Base-by-base conservation (phyloP, 495 filamentous ascomycete genomes). In the Penicillium crystallinum region DNA sequence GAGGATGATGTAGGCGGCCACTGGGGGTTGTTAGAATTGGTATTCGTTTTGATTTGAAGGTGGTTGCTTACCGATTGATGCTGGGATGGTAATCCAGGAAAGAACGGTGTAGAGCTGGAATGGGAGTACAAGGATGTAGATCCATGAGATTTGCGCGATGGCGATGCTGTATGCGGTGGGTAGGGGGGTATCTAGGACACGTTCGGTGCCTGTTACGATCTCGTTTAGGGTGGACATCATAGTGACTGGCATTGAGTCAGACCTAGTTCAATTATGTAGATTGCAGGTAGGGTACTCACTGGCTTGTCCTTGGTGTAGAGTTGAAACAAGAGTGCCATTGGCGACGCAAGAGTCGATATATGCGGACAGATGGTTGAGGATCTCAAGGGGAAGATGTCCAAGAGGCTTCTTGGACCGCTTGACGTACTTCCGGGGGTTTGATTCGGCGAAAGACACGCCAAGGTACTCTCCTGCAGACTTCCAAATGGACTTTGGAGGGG, bases 1-100 rank as follows among this genome's bases (percentile, higher is more conserved):
- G 53, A 96, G 79, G 63, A 96, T 92, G 54, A 95, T 93, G 64
- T 96, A 95, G 6, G 89, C 87, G 15, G 88, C 86, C n/a, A 83
- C 71, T 74, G 14, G 6, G 5, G 21, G 10, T 4, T 2, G 12
- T 38, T 36, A 61, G 31, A 27, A 23, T 40, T 41, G 23, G 1
- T 43, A n/a, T 45, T 23, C 3, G 19, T 19, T 10, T 10, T 18
- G 3, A 10, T 41, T 33, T 42, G 17, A 9, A 9, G 17, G n/a
- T 4, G 8, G 9, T 15, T 11, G 23, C 36, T 81, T 81, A 54
- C 79, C 81, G 19, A 95, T 76, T 12, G 89, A 88, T 15, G 83
- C 90, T 1, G 90, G 90, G 53, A 96, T 92, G n/a, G 89, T 87
- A 39, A 90, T 77, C 85, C 85, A 95, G 3, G 65, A 61, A 0